Evolutionary conservation across 192 early-diverging fungal genomes (phyloP), one percentile per base, ranked within the genome.

Genomic region (Coemansia sp.): DNA sequence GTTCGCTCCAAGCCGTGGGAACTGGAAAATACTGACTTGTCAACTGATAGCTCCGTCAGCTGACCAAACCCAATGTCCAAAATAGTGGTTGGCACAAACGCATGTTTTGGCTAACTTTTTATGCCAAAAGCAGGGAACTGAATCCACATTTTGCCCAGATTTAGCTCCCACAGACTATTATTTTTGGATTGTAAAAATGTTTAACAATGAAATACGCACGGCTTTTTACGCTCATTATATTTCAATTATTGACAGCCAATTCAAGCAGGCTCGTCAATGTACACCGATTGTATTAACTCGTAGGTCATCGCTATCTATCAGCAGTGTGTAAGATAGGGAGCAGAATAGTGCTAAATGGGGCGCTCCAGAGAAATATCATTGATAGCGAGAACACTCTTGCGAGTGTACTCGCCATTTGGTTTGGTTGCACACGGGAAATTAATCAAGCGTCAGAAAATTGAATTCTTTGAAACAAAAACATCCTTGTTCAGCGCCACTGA

Each of bases 141-240:
- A 14, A n/a, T 45, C 41, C 41, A 45, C 41, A 45, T 45, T 45
- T n/a, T n/a, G 16, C 4, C 3, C 41, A n/a, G 41, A 45, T 45
- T 45, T 45, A n/a, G 41, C 41, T 16, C 41, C 41, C 41, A 45
- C 41, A 45, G 41, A 41, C 3, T 14, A 41, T 16, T 0, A 45
- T n/a, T 45, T n/a, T 45, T 45, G 41, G 41, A 45, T 45, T 45
- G 41, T 45, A 45, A 45, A 43, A 45, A 45, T 45, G 16, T 35
- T 35, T 35, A 5, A 45, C 41, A 45, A 45, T 45, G 3, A 45
- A 45, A 45, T 35, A 35, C 41, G 41, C 41, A 45, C 41, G 41
- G 41, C 41, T 45, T 45, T 2, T 45, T n/a, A 43, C 41, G 14
- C 41, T 43, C 41, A 43, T 43, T 43, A 43, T 43, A 12, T 43